Conservation (phyloP, 345 rosid species). For the Cardamine chenopodiifolia region DNA sequence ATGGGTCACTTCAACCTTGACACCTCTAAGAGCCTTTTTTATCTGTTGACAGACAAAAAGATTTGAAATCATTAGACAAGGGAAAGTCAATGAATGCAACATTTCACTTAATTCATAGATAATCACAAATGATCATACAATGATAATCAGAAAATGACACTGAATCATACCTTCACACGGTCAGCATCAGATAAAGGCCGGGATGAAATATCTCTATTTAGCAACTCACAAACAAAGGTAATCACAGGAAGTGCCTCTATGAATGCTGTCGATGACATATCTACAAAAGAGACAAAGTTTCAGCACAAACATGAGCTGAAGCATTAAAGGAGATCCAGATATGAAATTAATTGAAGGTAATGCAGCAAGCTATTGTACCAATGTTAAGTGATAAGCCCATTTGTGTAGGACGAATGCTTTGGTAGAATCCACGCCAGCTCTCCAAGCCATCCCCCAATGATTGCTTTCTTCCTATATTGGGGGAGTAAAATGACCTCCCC, state of each 20-base stretch:
- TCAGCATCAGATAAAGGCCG: conserved; percentile 90
- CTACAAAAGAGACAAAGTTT: conserved; percentile 46
- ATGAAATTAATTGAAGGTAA: neutral
- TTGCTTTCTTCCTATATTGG: conserved; percentile 78
- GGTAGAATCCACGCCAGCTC: conserved; percentile 98
- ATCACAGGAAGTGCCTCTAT: conserved; percentile 87
- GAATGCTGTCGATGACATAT: conserved; percentile 97
- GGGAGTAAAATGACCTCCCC: conserved; percentile 90
- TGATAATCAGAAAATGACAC: conserved; percentile 11
- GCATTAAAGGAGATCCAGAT: conserved; percentile 1
- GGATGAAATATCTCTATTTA: conserved; percentile 68
- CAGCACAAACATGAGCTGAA: conserved; percentile 14
- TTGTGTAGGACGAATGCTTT: conserved; percentile 96
- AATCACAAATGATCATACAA: neutral
- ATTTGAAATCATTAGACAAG: neutral
- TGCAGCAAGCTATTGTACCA: conserved; percentile 47
- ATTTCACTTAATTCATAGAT: neutral
- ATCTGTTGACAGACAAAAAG: conserved; percentile 53
- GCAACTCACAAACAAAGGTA: conserved; percentile 67
- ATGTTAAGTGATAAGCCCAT: conserved; percentile 91
- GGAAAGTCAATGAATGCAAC: neutral
- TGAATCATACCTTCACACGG: conserved; percentile 73
- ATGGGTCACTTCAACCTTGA: conserved; percentile 89
- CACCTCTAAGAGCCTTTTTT: conserved; percentile 91
- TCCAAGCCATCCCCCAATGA: conserved; percentile 91